Conservation (phyloP, 108 stramenopile species). For the Nitzschia palea region DNA sequence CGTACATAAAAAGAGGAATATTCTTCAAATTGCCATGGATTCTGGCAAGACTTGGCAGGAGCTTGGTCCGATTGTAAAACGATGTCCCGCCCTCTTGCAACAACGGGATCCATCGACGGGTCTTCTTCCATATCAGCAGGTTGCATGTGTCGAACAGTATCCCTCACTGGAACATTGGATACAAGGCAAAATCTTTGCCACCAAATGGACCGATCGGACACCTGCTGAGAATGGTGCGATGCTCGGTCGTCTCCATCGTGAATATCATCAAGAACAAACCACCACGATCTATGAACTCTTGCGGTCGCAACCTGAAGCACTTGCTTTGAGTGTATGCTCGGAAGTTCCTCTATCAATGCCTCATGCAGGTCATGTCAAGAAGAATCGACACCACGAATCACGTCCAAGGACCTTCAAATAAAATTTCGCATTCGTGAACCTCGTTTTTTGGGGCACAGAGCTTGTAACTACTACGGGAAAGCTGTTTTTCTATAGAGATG, state of each 20-base stretch:
- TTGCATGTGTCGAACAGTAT: background rate
- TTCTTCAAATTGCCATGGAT: slow-evolving; percentile 34
- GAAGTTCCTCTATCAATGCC: background rate
- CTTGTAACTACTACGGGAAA: no score
- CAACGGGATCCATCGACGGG: background rate
- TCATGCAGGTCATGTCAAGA: no score
- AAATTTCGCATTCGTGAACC: no score
- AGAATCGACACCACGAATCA: no score
- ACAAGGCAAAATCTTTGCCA: background rate
- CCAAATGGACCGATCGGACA: background rate
- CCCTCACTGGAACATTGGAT: background rate
- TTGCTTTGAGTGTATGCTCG: background rate
- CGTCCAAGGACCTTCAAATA: no score
- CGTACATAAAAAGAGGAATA: slow-evolving; percentile 13
- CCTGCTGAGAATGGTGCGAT: slow-evolving; percentile 2
- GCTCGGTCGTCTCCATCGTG: background rate
- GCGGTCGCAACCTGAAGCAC: slow-evolving; percentile 1
- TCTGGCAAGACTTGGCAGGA: slow-evolving; percentile 28
- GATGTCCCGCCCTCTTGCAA: background rate
- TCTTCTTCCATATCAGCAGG: slow-evolving; percentile 4
- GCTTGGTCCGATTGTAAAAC: background rate
- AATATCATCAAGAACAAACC: slow-evolving; percentile 12
- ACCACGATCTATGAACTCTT: slow-evolving; percentile 10
- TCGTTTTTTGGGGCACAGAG: no score
- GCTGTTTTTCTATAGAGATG: no score